Evolutionary conservation across 2,329 filamentous ascomycete genomes (phyloP), one percentile per base, ranked within the genome.

Genomic region (Phialophora tarda): DNA sequence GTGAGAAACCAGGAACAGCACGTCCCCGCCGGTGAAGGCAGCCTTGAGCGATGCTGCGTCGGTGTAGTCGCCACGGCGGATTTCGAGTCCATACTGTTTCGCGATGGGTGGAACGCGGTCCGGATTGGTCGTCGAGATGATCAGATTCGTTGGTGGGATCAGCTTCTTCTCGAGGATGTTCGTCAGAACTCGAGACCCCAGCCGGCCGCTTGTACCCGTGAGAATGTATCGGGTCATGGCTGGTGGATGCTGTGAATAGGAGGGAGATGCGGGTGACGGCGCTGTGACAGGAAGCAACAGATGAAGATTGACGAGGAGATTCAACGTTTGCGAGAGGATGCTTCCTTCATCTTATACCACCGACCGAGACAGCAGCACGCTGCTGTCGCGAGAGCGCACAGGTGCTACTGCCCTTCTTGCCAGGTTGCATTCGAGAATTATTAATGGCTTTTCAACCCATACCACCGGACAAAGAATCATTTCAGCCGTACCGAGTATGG

Each of bases 1-100:
- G 44, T 59, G 57, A 2, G 57, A 59, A 4, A 59, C 57, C 7
- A 59, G 57, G 41, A 59, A 59, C 57, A 59, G 21, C 24, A 59
- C 57, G 6, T 59, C 57, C 3, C 57, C 57, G 1, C 57, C 57
- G 5, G 28, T 12, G 30, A 59, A 59, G 8, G 57, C n/a, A 5
- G 57, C 10, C 41, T 34, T 50, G 3, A 59, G 57, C 12, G 57
- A 59, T 7, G 5, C 57, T 1, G 41, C 3, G 28, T 59, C 57
- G 6, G 41, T 50, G 57, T 59, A 59, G 26, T 59, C 38, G 26
- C 57, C 57, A 17, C 11, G 26, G 10, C 41, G 57, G 11, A 50
- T 12, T 14, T 59, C 57, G 26, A 59, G 12, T 7, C 41, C 38
- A n/a, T 59, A 34, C 26, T 50, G 41, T 10, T 51, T 59, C 17